Base-by-base conservation (phyloP, 1,284 basidiomycete species). In the Apiotrichum laibachii region DNA sequence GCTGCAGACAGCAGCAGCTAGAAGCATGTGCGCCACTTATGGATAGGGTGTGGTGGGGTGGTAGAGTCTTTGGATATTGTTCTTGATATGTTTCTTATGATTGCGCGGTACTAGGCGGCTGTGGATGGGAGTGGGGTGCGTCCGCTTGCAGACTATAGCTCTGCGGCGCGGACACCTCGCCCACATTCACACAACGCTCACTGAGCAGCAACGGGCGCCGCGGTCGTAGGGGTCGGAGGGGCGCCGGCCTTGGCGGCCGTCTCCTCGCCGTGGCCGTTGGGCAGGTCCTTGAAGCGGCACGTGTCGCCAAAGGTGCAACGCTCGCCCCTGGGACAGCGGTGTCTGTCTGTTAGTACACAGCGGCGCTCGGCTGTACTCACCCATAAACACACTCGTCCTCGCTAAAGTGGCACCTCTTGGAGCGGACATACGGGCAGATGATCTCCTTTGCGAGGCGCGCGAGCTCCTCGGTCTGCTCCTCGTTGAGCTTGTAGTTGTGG, bases 311-410 rank as follows among this genome's bases (percentile, higher is more conserved):
- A 72, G 37, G 61, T 61, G 64, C 72, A 75, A 9, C 62, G 49
- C 16, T 63, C 60, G 34, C 63, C 66, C 37, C 69, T 60, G 5
- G 70, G 71, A 46, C 72, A 75, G 49, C 59, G 59, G 62, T 75
- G 72, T 26, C 72, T 65, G 40, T 34, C 12, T 37, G 42, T 9
- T 26, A 50, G 45, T 2, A 13, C 10, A 44, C 8, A 19, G 16
- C 40, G 13, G 7, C 16, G 11, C 13, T 42, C 19, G 9, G 13
- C 2, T 19, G 2, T 2, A 52, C 65, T 60, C 45, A 69, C 64
- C 68, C 73, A 57, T 73, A 73, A 0, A 73, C 69, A 56, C 73
- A 75, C 45, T 71, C 70, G 33, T 69, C 68, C 45, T 72, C 73
- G 19, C 63, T 59, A 56, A 66, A 72, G 56, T 68, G 67, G 55